Conservation (phyloP, 495 filamentous ascomycete genomes). For the Penicillium canescens region DNA sequence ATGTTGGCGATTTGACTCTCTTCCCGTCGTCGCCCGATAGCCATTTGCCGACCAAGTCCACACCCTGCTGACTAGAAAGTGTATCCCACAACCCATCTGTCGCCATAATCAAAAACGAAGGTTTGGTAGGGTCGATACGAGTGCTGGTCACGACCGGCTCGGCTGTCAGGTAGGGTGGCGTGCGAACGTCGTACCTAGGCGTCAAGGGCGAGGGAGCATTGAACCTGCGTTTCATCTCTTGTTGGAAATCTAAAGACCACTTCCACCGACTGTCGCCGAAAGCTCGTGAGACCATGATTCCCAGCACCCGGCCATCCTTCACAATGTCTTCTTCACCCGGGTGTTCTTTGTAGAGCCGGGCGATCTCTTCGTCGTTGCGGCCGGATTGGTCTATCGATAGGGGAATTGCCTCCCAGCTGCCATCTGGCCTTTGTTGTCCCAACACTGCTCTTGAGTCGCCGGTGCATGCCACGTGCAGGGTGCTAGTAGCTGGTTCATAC, state of each 20-base stretch:
- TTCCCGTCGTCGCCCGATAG: slow-evolving; percentile 24
- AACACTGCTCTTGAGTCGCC: slow-evolving; percentile 64
- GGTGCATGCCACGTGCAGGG: slow-evolving; percentile 57
- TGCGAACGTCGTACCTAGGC: slow-evolving; percentile 36
- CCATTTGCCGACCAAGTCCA: slow-evolving; percentile 58
- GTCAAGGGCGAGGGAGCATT: slow-evolving; percentile 43
- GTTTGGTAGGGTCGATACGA: slow-evolving; percentile 41
- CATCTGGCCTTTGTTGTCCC: slow-evolving; percentile 45
- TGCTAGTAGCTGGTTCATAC: slow-evolving; percentile 49
- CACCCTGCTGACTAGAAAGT: slow-evolving; percentile 59
- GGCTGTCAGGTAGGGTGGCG: slow-evolving; percentile 67
- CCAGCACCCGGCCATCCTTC: slow-evolving; percentile 56
- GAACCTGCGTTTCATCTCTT: slow-evolving; percentile 43
- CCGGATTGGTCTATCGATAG: slow-evolving; percentile 63
- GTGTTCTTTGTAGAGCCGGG: slow-evolving; percentile 52
- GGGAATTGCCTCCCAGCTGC: slow-evolving; percentile 47
- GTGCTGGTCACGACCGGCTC: slow-evolving; percentile 61
- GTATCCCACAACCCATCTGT: slow-evolving; percentile 67
- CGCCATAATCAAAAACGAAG: slow-evolving; percentile 63
- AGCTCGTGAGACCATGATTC: slow-evolving; percentile 55
- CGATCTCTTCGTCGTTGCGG: slow-evolving; percentile 50
- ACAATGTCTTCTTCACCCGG: slow-evolving; percentile 58
- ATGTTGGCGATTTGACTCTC: slow-evolving; percentile 14
- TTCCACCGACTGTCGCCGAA: slow-evolving; percentile 69
- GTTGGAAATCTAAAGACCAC: slow-evolving; percentile 51